Base-by-base conservation (phyloP, 106 monocot species). In the Apostasia ramifera region DNA sequence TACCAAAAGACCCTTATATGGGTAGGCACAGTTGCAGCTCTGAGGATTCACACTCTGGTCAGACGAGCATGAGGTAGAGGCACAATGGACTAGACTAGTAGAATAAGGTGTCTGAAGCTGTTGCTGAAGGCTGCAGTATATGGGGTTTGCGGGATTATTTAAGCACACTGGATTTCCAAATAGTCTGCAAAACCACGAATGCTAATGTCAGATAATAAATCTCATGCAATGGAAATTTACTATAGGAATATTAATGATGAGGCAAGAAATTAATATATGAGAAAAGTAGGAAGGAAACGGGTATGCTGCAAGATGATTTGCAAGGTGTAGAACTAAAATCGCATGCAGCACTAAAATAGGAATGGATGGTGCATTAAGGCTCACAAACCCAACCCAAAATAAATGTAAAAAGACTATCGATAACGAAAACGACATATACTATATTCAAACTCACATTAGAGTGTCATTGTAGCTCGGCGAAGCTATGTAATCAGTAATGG, bases 121-220 rank as follows among this genome's bases (percentile, higher is more conserved):
- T 65, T 71, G 76, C 50, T 62, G 85, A 66, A 63, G 66, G 54
- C 67, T 72, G 68, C 89, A 89, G 67, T 73, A 89, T 4, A 53
- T 26, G 8, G 69, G 41, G 41, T 74, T 73, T 47, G 53, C 26
- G 40, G 71, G 12, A 11, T 47, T 57, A 5, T 26, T 26, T 6
- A 56, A 12, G 59, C 89, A 89, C 15, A 83, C 75, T 0, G 89
- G 89, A 74, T 89, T 89, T n/a, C 85, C 89, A 1, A 59, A 52
- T 48, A 89, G 85, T 75, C 89, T 89, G 85, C 51, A 69, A 40
- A 61, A 26, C 26, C 26, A 26, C 26, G 26, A 26, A 26, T 26
- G 26, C 26, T 26, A 26, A 26, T 26, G 26, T 26, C 26, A 26
- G 26, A 26, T 26, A 26, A 26, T 26, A 26, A 26, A 26, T 26